Evolutionary conservation across 208 protist species (phyloP).

Genomic region (Leishmania amazonensis): DNA sequence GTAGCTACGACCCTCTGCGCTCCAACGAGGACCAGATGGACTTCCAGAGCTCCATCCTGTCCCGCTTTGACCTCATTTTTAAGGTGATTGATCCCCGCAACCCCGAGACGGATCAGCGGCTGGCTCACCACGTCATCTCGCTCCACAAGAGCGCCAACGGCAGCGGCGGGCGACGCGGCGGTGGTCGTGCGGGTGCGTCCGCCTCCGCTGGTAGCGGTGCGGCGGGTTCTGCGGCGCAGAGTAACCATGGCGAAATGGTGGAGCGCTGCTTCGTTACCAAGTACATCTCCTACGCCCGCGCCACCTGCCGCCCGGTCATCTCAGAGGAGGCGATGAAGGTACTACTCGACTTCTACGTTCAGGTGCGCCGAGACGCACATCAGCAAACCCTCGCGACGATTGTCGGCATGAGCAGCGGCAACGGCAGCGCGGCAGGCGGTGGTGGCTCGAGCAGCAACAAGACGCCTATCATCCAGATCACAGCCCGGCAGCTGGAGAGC

Average conservation of each 20-base stretch:
- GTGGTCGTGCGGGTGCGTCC: conserved; percentile 2
- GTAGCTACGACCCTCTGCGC: conserved; percentile 92
- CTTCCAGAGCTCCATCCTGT: conserved; percentile 99
- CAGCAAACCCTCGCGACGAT: conserved; percentile 73
- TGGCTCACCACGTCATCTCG: conserved; percentile 96
- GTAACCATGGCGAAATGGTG: conserved; percentile 30
- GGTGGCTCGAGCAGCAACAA: conserved; percentile 33
- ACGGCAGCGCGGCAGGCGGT: conserved; percentile 3
- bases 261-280: conserved; percentile 93
- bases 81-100: conserved; percentile 98
- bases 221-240: conserved; percentile 2
- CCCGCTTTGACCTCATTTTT: conserved; percentile 99
- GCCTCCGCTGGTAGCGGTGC: conserved; percentile 66
- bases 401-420: conserved; percentile 14
- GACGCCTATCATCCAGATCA: conserved; percentile 94
- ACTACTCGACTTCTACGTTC: conserved; percentile 97
- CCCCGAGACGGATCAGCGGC: conserved; percentile 90
- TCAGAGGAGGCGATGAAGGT: conserved; percentile 91
- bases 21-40: conserved; percentile 94
- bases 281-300: conserved; percentile 94
- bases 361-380: conserved; percentile 87
- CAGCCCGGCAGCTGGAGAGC: conserved; percentile 95
- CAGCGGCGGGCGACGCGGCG: conserved; percentile 19
- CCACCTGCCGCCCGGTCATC: conserved; percentile 91
- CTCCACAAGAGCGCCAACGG: conserved; percentile 93